Percentiles rank a stretch among this genome's conserved stretches.
Conservation (phyloP, 169 alveolate genomes). For the Pseudocohnilembus persalinus region DNA sequence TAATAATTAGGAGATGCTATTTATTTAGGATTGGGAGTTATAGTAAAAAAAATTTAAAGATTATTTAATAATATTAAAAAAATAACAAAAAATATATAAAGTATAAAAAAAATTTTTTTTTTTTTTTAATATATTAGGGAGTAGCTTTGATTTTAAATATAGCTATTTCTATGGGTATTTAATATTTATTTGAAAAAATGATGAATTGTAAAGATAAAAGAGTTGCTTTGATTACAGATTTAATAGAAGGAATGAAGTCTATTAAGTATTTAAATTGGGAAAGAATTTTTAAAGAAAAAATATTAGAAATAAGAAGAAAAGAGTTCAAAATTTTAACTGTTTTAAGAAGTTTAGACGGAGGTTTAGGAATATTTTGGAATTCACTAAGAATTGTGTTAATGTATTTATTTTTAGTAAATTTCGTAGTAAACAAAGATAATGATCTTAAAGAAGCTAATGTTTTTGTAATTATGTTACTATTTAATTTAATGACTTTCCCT, state of each 20-base stretch:
- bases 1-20: conserved; percentile 30
- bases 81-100: not conserved
- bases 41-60: not conserved
- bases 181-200: conserved; percentile 19
- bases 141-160: not conserved
- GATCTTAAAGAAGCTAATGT: conserved; percentile 24
- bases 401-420: conserved; percentile 24
- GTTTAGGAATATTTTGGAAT: conserved; percentile 32
- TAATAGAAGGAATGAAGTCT: conserved; percentile 45
- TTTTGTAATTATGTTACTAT: conserved; percentile 36
- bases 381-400: conserved; percentile 27
- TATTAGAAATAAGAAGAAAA: conserved; percentile 25
- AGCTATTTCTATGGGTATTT: not conserved
- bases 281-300: conserved; percentile 33
- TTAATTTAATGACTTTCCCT: conserved; percentile 30
- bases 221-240: conserved; percentile 40
- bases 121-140: too few species aligned
- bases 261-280: conserved; percentile 48
- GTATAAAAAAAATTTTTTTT: too few species aligned
- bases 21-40: conserved; percentile 20
- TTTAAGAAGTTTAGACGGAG: conserved; percentile 24
- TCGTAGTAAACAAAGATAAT: conserved; percentile 19
- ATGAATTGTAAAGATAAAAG: conserved; percentile 31
- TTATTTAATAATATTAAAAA: not conserved
- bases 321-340: conserved; percentile 16